Evolutionary conservation across 78 protist species (phyloP).

Genomic region (Creolimax fragrantissima): DNA sequence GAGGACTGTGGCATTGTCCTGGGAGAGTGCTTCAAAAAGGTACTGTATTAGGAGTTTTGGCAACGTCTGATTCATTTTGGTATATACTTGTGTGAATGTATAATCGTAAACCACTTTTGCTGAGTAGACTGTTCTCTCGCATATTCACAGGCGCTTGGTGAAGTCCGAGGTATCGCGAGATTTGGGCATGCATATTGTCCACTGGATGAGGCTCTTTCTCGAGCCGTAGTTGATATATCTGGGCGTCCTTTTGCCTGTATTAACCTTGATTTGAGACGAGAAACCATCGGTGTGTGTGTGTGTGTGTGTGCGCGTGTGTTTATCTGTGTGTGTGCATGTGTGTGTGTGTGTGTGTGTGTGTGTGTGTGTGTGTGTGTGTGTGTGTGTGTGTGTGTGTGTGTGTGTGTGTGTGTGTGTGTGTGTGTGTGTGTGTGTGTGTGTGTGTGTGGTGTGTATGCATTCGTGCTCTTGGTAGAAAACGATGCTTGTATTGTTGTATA

Average conservation of each 20-base stretch:
- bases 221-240: conserved; percentile 64
- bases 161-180: conserved; percentile 9
- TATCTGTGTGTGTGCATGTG: too few relatives aligned
- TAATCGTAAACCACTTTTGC: too few relatives aligned
- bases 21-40: conserved; percentile 31
- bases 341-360: background rate
- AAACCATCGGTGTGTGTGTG: conserved; percentile 3
- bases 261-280: conserved; percentile 40
- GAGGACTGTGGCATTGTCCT: conserved; percentile 63
- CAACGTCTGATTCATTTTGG: too few relatives aligned
- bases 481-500: too few relatives aligned
- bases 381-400: background rate
- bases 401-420: too few relatives aligned
- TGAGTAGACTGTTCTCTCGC: too few relatives aligned
- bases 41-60: too few relatives aligned
- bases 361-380: background rate
- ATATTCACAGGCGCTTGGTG: background rate
- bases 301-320: background rate
- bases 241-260: conserved; percentile 39
- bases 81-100: too few relatives aligned
- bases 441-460: too few relatives aligned
- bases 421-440: too few relatives aligned
- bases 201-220: conserved; percentile 51
- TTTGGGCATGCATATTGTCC: conserved; percentile 54
- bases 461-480: too few relatives aligned